Evolutionary conservation across 2,329 filamentous ascomycete genomes (phyloP), one percentile per base, ranked within the genome.

Genomic region (Verticillium alfalfae): DNA sequence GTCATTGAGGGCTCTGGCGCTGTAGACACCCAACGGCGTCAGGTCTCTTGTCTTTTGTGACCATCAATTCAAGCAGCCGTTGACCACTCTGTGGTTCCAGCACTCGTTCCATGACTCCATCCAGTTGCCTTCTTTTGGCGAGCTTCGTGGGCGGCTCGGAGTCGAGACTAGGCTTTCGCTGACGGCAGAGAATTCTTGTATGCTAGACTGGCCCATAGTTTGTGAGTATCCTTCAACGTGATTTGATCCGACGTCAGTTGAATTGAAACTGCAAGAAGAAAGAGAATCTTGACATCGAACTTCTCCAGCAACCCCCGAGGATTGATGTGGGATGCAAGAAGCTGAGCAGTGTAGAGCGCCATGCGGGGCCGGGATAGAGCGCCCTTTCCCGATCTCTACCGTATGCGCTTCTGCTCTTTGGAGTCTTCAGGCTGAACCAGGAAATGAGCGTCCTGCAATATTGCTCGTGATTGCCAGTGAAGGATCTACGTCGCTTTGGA

Each of bases 341-440:
- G 71, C 57, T 81, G 82, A 6, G 81, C 79, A 0, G 86, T 83
- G 71, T 93, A 97, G 57, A 89, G 80, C 1, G 89, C 86, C 78
- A 96, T 90, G 61, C 94, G 84, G 84, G 15, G 91, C 84, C 1
- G 92, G 86, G 60, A 90, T 79, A 2, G 92, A 92, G 37, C 88
- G 85, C 0, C 90, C 90, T 65, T 65, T 85, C 84, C 4, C 82
- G 78, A 70, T 97, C 93, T 54, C 88, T 81, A n/a, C 37, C 77
- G 70, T 16, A 83, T 65, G 5, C 72, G 64, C 31, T 74, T 55
- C 69, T 62, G 62, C 2, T 57, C 18, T 45, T 61, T n/a, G n/a
- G 65, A 64, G 56, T 63, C 66, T 34, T 69, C 60, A 0, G 70
- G 60, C 5, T 76, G 71, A 0, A 89, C 79, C 3, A 97, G 75